Conservation (phyloP, 78 protist genomes). For the Protostelium mycophagum region DNA sequence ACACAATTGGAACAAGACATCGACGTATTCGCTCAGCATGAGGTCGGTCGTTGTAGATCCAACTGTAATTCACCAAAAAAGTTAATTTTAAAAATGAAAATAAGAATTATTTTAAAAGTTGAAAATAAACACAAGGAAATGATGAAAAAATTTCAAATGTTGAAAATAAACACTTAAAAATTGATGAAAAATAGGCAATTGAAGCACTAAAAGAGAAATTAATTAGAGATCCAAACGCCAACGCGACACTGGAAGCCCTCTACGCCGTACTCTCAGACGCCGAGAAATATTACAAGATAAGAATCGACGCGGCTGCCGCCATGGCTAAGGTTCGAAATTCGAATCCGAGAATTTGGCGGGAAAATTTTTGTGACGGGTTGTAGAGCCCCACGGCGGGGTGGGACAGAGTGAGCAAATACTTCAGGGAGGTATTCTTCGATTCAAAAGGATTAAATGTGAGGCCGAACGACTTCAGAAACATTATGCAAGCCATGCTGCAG, state of each 20-base stretch:
- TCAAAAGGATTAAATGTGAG: conserved; percentile 21
- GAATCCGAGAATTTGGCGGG: background rate
- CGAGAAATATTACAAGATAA: conserved; percentile 21
- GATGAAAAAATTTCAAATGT: too few relatives aligned
- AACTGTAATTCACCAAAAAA: too few relatives aligned
- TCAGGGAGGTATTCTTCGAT: conserved; percentile 21
- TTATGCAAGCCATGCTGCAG: conserved; percentile 23
- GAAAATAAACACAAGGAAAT: too few relatives aligned
- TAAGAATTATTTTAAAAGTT: too few relatives aligned
- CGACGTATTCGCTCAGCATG: conserved; percentile 68
- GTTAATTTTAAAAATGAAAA: too few relatives aligned
- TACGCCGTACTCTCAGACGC: conserved; percentile 20
- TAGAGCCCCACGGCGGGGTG: conserved; percentile 35
- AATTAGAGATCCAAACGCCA: background rate
- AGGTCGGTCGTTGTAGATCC: conserved; percentile 40
- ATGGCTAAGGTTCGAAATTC: conserved; percentile 19
- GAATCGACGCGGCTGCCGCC: conserved; percentile 47
- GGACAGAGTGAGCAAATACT: conserved; percentile 25
- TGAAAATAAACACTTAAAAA: too few relatives aligned
- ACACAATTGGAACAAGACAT: conserved; percentile 64
- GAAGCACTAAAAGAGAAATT: background rate
- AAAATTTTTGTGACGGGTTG: background rate
- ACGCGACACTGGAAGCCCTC: conserved; percentile 20
- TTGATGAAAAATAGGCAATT: background rate
- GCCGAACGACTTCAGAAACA: conserved; percentile 37